phyloP scores from a whole-genome alignment of 2,329 filamentous ascomycete species.

The Helicocarpus griseus region DNA sequence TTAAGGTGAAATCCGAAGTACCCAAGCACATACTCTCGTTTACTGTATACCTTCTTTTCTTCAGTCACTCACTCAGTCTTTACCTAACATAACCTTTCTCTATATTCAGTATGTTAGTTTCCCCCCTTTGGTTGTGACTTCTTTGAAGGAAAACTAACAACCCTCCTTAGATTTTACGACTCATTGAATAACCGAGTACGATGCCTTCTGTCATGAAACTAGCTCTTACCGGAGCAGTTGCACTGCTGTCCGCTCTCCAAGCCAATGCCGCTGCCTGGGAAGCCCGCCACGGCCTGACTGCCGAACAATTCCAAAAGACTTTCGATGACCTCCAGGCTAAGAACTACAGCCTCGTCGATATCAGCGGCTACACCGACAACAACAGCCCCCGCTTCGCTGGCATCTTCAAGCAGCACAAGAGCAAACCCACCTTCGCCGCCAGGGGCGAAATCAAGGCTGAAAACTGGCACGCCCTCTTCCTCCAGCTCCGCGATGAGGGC shows the following conservation, averaged over 20 bases:
- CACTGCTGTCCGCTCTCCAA: conserved; percentile 4
- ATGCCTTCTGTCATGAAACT: conserved; percentile 5
- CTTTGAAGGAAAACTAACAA: no score
- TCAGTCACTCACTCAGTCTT: background rate
- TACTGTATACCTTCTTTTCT: background rate
- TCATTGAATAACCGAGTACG: background rate
- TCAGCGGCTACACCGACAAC: background rate
- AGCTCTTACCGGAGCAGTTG: conserved; percentile 3
- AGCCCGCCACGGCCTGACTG: conserved; percentile 2
- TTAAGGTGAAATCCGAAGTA: background rate
- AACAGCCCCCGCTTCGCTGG: conserved; percentile 1
- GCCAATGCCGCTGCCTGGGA: conserved; percentile 5
- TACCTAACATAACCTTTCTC: background rate
- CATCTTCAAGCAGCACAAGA: background rate
- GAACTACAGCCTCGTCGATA: background rate
- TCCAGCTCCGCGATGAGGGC: conserved; percentile 3
- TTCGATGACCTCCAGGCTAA: background rate
- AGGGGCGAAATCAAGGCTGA: background rate
- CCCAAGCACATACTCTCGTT: background rate
- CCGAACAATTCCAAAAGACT: conserved; percentile 3
- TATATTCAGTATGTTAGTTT: no score
- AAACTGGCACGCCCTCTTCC: background rate
- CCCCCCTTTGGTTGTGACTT: no score
- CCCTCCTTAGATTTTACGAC: background rate
- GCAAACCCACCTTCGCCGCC: background rate